phyloP scores from a whole-genome alignment of 768 basidiomycete genomes.

The Mycena pura region DNA sequence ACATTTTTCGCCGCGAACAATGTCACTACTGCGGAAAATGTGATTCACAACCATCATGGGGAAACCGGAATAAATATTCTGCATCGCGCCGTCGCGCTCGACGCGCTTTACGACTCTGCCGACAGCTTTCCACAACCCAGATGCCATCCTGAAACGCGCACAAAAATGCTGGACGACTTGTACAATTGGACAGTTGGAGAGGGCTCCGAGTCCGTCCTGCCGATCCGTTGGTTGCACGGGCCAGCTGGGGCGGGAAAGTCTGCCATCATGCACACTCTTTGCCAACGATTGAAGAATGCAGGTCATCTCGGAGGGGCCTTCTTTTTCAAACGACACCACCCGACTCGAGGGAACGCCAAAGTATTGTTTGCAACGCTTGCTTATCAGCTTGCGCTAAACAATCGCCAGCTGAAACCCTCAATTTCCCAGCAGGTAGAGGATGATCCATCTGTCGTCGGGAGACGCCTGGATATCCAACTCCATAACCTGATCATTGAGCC shows the following conservation, averaged over 20 bases:
- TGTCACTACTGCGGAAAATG: background rate
- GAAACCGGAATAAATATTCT: conserved; percentile 1
- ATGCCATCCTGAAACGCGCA: background rate
- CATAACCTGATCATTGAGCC: background rate
- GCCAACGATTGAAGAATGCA: too few species aligned
- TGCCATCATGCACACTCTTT: background rate
- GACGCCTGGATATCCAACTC: background rate
- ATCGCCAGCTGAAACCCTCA: background rate
- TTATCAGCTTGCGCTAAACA: background rate
- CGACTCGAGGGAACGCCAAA: background rate
- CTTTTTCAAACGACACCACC: background rate
- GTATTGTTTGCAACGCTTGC: too few species aligned
- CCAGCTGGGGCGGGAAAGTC: background rate
- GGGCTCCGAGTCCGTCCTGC: background rate
- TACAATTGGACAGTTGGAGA: background rate
- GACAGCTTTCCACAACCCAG: background rate
- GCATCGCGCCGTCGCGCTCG: background rate
- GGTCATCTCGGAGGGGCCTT: background rate
- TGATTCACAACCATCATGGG: background rate
- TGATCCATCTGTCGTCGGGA: background rate
- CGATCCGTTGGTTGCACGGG: background rate
- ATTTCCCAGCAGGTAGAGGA: background rate
- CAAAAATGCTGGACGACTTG: background rate
- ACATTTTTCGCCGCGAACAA: too few species aligned
- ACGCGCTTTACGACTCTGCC: background rate